Conservation (phyloP, 192 early-diverging fungal genomes). For the Backusella westeae region DNA sequence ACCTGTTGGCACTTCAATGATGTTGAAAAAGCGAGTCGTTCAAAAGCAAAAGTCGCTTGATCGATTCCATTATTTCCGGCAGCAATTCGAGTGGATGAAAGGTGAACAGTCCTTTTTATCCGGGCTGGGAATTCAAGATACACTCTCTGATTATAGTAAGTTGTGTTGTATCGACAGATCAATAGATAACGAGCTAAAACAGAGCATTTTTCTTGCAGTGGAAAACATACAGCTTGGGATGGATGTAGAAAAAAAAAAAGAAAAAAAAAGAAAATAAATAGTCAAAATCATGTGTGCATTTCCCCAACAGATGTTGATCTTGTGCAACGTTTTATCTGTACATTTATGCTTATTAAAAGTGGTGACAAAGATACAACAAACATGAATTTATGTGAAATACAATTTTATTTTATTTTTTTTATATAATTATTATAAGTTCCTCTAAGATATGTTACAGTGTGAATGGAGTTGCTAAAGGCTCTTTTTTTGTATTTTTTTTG, state of each 20-base stretch:
- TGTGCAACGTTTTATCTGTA: not conserved
- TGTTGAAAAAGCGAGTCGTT: constrained; percentile 42
- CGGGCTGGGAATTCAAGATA: constrained; percentile 19
- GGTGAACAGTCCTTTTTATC: constrained; percentile 34
- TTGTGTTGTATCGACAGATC: not conserved
- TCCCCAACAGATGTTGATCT: not conserved
- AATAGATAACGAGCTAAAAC: not conserved
- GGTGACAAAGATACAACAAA: not conserved
- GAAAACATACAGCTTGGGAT: not conserved
- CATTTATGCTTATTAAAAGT: not conserved
- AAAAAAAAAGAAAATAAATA: not conserved
- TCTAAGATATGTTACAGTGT: not conserved
- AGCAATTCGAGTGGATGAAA: constrained; percentile 32
- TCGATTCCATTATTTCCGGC: constrained; percentile 30
- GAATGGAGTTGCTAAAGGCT: not conserved
- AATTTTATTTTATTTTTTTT: not conserved
- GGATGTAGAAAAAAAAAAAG: not conserved
- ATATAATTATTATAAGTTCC: not conserved
- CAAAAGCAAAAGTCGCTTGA: constrained; percentile 35
- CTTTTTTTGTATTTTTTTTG: not conserved
- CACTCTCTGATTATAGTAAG: constrained; percentile 40
- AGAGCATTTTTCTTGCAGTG: not conserved
- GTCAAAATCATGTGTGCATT: not conserved
- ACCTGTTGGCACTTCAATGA: constrained; percentile 46
- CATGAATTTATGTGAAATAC: not conserved